Evolutionary conservation across 1,284 basidiomycete genomes (phyloP), one percentile per base, ranked within the genome.

Genomic region (Moesziomyces globuligerus): DNA sequence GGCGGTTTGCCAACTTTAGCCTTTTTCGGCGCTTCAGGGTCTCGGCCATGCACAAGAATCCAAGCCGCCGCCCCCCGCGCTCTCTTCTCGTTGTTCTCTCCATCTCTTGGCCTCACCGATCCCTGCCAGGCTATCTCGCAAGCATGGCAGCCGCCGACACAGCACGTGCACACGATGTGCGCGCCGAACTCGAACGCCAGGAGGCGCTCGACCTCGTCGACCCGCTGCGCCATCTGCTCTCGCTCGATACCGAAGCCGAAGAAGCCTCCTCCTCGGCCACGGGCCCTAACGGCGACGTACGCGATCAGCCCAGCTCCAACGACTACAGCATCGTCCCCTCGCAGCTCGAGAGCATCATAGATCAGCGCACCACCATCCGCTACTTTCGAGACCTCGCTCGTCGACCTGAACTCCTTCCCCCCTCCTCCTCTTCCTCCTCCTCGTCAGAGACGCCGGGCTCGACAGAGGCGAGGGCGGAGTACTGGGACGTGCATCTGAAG

Each of bases 221-320:
- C 73, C 89, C 89, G 42, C 85, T 90, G 49, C 86, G 88, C 29
- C 89, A 90, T 83, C 85, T 89, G 73, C 86, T 86, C 83, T 79
- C 84, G 24, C 32, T 51, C 41, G 52, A 57, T 29, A 54, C 57
- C 20, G 42, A 56, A 4, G 24, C 32, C n/a, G 24, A 17, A n/a
- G n/a, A n/a, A n/a, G n/a, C n/a, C n/a, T n/a, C n/a, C 42, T 2
- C 40, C 6, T n/a, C 42, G 28, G 13, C 32, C 13, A 11, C 24
- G 23, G n/a, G 36, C n/a, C 7, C 45, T 18, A 17, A 44, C 13
- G 6, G 8, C 15, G 49, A 64, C 37, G 39, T 55, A 6, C 45
- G 59, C 17, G 57, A 57, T 21, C 42, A 25, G 9, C 54, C 42
- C 20, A 54, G 47, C 43, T 25, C 13, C 15, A 64, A 32, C 28